phyloP scores from a whole-genome alignment of 805 yeast species.

The Ogataea wickerhamii region DNA sequence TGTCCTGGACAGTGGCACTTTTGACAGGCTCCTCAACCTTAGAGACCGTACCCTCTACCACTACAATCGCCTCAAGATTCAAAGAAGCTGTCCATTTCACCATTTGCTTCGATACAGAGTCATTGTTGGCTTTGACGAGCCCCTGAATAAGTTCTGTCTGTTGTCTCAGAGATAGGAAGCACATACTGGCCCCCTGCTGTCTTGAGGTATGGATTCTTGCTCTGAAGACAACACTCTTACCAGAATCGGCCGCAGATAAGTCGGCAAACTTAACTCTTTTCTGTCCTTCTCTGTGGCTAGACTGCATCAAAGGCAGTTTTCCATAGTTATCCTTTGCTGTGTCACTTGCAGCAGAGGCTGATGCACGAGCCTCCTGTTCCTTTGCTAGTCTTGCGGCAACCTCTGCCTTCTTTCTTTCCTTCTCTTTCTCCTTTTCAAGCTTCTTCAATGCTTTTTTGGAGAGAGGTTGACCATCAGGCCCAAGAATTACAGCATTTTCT shows the following conservation, averaged over 20 bases:
- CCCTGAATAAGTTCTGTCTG: slow-evolving; percentile 81
- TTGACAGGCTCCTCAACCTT: slow-evolving; percentile 85
- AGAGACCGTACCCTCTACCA: slow-evolving; percentile 79
- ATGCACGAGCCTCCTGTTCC: slow-evolving; percentile 78
- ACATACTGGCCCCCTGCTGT: slow-evolving; percentile 94
- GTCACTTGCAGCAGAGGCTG: slow-evolving; percentile 70
- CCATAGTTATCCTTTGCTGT: slow-evolving; percentile 89
- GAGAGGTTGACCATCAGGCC: slow-evolving; percentile 74
- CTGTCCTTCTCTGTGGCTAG: slow-evolving; percentile 60
- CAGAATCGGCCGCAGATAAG: slow-evolving; percentile 62
- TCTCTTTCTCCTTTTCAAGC: slow-evolving; percentile 88
- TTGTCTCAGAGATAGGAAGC: slow-evolving; percentile 89
- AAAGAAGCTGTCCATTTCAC: slow-evolving; percentile 92
- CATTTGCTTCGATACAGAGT: slow-evolving; percentile 83
- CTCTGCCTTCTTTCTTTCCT: slow-evolving; percentile 89
- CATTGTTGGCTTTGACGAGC: slow-evolving; percentile 68
- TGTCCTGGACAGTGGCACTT: slow-evolving; percentile 87
- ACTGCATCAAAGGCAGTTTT: slow-evolving; percentile 80
- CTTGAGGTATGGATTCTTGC: slow-evolving; percentile 93
- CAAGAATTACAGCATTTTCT: slow-evolving; percentile 24
- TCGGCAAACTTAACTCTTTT: slow-evolving; percentile 56
- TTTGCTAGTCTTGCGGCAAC: slow-evolving; percentile 82
- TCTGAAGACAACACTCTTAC: slow-evolving; percentile 77
- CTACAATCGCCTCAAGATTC: slow-evolving; percentile 84
- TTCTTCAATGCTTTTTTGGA: slow-evolving; percentile 95